A percentile compares a stretch with the other conserved stretches of the same genome.
phyloP scores from a whole-genome alignment of 1,284 basidiomycete genomes.

The Neolentinus lepideus region DNA sequence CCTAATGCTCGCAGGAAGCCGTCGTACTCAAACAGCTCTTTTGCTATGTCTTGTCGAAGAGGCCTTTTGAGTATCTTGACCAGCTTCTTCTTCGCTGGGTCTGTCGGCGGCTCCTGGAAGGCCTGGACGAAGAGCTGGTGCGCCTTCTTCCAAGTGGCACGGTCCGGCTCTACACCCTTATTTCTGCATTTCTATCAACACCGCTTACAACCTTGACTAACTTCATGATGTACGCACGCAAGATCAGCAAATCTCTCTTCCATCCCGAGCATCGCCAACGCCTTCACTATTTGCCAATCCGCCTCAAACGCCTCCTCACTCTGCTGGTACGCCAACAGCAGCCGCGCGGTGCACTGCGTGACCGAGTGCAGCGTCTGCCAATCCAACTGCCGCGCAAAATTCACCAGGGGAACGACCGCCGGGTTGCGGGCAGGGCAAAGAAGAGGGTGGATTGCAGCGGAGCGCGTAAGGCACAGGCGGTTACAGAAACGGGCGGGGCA shows the following conservation, averaged over 20 bases:
- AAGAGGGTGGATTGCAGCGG: conserved; percentile 58
- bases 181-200: conserved; percentile 12
- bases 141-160: conserved; percentile 55
- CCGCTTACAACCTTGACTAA: background rate
- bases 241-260: conserved; percentile 46
- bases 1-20: conserved; percentile 72
- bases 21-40: conserved; percentile 66
- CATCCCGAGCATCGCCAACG: conserved; percentile 59
- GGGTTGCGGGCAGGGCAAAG: conserved; percentile 76
- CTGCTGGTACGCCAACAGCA: conserved; percentile 52
- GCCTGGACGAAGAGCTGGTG: conserved; percentile 49
- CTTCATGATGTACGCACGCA: background rate
- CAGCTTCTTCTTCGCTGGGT: conserved; percentile 50
- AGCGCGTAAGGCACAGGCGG: conserved; percentile 61
- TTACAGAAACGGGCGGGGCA: conserved; percentile 76
- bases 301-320: conserved; percentile 32
- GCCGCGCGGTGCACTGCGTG: conserved; percentile 53
- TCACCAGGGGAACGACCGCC: conserved; percentile 50
- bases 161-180: conserved; percentile 42
- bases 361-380: conserved; percentile 79
- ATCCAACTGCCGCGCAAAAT: conserved; percentile 45
- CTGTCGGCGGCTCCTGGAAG: conserved; percentile 44
- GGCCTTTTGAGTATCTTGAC: conserved; percentile 49
- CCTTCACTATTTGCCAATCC: conserved; percentile 43
- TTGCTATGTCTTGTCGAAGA: conserved; percentile 41